These are phyloP conservation scores for Epichloe coenophiala DNA, from an alignment of 2,329 filamentous ascomycete genomes.

Conservation along the genomic window DNA sequence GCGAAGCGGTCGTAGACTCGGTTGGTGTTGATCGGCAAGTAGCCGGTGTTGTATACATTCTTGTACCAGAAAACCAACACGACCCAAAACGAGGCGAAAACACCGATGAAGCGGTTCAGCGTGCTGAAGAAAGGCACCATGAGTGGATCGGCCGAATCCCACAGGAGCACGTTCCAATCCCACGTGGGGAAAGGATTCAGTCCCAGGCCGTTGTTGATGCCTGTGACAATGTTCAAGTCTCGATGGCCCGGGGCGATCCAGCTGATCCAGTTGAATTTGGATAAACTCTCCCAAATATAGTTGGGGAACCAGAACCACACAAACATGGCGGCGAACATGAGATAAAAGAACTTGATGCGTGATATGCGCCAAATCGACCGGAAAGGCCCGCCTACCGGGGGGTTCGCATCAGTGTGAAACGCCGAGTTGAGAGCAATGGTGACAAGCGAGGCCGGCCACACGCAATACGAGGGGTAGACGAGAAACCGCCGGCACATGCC, in stretches of 20 bases:
- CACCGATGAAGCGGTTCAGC: slow-evolving; percentile 46
- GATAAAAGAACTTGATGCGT: slow-evolving; percentile 37
- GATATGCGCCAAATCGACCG: slow-evolving; percentile 31
- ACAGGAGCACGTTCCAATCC: slow-evolving; percentile 34
- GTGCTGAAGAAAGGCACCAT: slow-evolving; percentile 45
- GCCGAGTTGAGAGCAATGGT: slow-evolving; percentile 41
- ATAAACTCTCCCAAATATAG: slow-evolving; percentile 38
- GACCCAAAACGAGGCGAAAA: slow-evolving; percentile 40
- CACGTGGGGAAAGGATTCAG: slow-evolving; percentile 33
- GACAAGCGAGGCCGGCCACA: slow-evolving; percentile 44
- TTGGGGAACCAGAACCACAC: slow-evolving; percentile 46
- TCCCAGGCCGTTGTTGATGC: slow-evolving; percentile 31
- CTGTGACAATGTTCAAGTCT: slow-evolving; percentile 28
- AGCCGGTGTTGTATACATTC: slow-evolving; percentile 43
- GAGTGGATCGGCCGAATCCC: slow-evolving; percentile 29
- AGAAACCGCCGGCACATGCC: slow-evolving; percentile 39
- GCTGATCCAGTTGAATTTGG: slow-evolving; percentile 41
- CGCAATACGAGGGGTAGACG: slow-evolving; percentile 40
- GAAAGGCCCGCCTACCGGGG: slow-evolving; percentile 28
- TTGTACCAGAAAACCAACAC: slow-evolving; percentile 44
- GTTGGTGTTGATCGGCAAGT: slow-evolving; percentile 39
- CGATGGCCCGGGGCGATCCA: slow-evolving; percentile 38
- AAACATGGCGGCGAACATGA: slow-evolving; percentile 38
- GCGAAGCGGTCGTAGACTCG: slow-evolving; percentile 36
- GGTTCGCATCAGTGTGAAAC: slow-evolving; percentile 33